Evolutionary conservation across 257 asterid species (phyloP).

Genomic region (Nicotiana tomentosiformis): DNA sequence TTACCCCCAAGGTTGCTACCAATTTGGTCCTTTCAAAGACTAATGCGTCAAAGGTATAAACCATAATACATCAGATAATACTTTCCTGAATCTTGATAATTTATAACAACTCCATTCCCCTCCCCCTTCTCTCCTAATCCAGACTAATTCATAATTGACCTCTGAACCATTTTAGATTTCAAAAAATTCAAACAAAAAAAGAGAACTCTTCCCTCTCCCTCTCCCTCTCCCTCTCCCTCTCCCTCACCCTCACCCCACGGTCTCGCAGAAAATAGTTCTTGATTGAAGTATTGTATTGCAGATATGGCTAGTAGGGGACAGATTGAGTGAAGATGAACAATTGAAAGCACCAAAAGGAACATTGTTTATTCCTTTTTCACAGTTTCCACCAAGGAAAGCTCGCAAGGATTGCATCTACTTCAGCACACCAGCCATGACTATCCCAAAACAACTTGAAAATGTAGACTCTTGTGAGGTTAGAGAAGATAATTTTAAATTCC

Average conservation of each 20-base stretch:
- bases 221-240: too few species aligned
- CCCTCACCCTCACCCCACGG: too few species aligned
- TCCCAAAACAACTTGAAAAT: slow-evolving; percentile 33
- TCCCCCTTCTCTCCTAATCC: too few species aligned
- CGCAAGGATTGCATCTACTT: neutral
- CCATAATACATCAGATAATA: neutral
- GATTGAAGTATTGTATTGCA: neutral
- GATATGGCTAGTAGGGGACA: slow-evolving; percentile 39
- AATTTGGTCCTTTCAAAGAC: slow-evolving; percentile 42
- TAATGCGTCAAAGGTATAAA: slow-evolving; percentile 38
- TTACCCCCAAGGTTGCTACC: slow-evolving; percentile 27
- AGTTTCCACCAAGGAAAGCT: too few species aligned
- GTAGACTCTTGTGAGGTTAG: slow-evolving; percentile 44
- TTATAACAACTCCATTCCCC: neutral
- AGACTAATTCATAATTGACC: neutral
- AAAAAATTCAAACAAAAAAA: neutral
- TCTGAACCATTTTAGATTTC: neutral
- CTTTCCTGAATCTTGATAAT: neutral
- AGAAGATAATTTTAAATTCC: neutral
- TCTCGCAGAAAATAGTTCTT: neutral
- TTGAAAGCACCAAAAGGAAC: too few species aligned
- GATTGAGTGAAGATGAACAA: neutral
- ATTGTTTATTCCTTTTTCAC: too few species aligned
- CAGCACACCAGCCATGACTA: slow-evolving; percentile 33
- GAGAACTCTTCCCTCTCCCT: neutral